phyloP scores from a whole-genome alignment of 495 filamentous ascomycete genomes.

The Talaromyces liani region DNA sequence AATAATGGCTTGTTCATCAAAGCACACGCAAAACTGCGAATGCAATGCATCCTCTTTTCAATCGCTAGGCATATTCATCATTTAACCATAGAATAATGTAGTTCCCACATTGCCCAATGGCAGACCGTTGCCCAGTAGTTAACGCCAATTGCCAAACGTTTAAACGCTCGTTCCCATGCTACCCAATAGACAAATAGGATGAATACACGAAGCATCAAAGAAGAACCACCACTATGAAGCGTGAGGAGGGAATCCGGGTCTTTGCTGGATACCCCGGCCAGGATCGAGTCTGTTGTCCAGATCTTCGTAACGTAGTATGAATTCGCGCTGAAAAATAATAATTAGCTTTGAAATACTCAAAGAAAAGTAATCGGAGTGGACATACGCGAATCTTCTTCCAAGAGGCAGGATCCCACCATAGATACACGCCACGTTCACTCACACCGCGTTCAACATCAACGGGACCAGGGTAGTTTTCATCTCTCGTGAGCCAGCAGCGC shows the following conservation, averaged over 20 bases:
- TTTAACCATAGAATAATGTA: conserved; percentile 6
- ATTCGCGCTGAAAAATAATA: conserved; percentile 53
- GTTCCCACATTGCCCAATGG: conserved; percentile 8
- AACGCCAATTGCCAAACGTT: conserved; percentile 6
- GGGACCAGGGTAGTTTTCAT: conserved; percentile 63
- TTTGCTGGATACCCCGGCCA: conserved; percentile 25
- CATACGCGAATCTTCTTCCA: conserved; percentile 81
- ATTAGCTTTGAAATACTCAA: conserved; percentile 6
- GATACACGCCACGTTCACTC: conserved; percentile 79
- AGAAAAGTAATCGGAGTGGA: neutral
- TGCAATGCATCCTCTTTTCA: neutral
- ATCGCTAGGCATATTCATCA: neutral
- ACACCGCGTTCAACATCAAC: conserved; percentile 50
- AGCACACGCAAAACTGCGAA: neutral
- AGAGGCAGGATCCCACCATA: conserved; percentile 75
- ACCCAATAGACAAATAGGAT: conserved; percentile 7
- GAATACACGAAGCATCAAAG: conserved; percentile 5
- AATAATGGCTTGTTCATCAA: neutral
- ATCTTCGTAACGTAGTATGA: conserved; percentile 72
- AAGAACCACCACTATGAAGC: conserved; percentile 25
- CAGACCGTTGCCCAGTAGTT: conserved; percentile 1
- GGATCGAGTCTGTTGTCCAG: conserved; percentile 54
- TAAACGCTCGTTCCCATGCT: conserved; percentile 8
- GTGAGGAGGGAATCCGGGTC: conserved; percentile 31
- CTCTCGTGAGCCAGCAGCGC: conserved; percentile 86